Evolutionary conservation across 2,329 filamentous ascomycete genomes (phyloP).

Genomic region (Diaporthe sp.): DNA sequence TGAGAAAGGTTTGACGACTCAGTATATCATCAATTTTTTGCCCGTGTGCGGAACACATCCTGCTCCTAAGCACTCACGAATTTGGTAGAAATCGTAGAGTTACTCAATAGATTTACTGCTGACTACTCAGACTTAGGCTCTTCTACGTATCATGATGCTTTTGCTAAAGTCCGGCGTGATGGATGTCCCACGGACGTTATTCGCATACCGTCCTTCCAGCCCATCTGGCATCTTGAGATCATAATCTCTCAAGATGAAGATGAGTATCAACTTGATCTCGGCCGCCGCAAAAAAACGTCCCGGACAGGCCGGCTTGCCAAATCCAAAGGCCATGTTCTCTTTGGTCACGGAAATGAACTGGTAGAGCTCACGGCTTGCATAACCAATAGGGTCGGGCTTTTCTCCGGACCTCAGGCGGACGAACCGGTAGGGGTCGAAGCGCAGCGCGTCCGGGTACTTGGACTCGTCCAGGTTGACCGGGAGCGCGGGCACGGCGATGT

Average conservation of each 20-base stretch:
- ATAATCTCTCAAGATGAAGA: constrained; percentile 41
- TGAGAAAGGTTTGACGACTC: background rate
- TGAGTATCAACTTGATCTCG: constrained; percentile 49
- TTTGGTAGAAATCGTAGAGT: background rate
- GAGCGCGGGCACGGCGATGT: constrained; percentile 53
- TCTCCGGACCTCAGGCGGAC: constrained; percentile 38
- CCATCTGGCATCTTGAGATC: constrained; percentile 42
- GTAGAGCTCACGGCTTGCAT: constrained; percentile 46
- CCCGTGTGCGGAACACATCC: background rate
- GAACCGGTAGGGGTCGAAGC: constrained; percentile 48
- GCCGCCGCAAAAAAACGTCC: constrained; percentile 50
- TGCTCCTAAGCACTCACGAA: background rate
- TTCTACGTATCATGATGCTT: constrained; percentile 2
- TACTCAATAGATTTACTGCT: background rate
- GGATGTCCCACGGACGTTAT: constrained; percentile 33
- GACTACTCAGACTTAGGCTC: background rate
- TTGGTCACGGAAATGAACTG: constrained; percentile 52
- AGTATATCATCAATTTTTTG: background rate
- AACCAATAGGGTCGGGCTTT: constrained; percentile 36
- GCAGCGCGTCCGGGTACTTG: constrained; percentile 49
- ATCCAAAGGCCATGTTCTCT: constrained; percentile 49
- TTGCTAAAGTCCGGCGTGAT: constrained; percentile 7
- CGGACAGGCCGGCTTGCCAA: constrained; percentile 52
- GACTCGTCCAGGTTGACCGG: constrained; percentile 50
- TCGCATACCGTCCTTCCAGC: constrained; percentile 38